Evolutionary conservation across 2,329 filamentous ascomycete species (phyloP).

Genomic region (Neonectria neomacrospora): DNA sequence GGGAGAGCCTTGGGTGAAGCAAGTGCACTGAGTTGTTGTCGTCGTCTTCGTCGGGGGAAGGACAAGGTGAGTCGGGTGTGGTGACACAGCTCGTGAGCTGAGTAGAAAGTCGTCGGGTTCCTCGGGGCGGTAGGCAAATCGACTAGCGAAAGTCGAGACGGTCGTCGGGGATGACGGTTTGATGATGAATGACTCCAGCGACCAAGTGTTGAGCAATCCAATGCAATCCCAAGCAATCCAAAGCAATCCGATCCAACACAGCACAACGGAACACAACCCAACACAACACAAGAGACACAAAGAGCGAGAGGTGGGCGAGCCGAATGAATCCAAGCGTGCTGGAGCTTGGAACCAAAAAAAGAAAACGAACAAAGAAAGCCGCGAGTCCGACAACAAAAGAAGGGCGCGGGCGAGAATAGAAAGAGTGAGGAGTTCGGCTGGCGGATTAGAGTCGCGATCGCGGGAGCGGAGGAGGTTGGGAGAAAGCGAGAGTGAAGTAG

Average conservation of each 20-base stretch:
- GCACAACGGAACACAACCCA: conserved; percentile 12
- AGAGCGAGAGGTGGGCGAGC: conserved; percentile 19
- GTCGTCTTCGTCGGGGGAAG: conserved; percentile 8
- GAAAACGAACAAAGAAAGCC: conserved; percentile 3
- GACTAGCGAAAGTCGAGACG: conserved; percentile 17
- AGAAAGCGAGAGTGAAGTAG: conserved; percentile 33
- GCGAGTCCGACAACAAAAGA: conserved; percentile 26
- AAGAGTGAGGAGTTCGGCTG: conserved; percentile 30
- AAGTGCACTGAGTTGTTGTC: conserved; percentile 12
- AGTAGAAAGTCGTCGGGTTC: conserved; percentile 21
- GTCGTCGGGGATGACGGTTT: conserved; percentile 10
- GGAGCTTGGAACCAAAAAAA: conserved; percentile 31
- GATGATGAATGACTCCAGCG: conserved; percentile 13
- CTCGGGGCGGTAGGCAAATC: conserved; percentile 8
- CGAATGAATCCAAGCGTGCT: conserved; percentile 1
- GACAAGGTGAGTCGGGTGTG: conserved; percentile 33
- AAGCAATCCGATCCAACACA: conserved; percentile 16
- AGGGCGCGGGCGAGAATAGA: conserved; percentile 24
- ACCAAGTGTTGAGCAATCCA: conserved; percentile 10
- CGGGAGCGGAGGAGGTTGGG: conserved; percentile 25
- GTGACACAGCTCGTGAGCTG: conserved; percentile 37
- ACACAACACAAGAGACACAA: conserved; percentile 11
- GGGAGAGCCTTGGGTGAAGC: conserved; percentile 25
- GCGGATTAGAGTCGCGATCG: conserved; percentile 17
- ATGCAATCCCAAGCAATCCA: conserved; percentile 11